Evolutionary conservation across 108 stramenopile genomes (phyloP), one percentile per base, ranked within the genome.

Genomic region (Mayamaea pseudoterrestris): DNA sequence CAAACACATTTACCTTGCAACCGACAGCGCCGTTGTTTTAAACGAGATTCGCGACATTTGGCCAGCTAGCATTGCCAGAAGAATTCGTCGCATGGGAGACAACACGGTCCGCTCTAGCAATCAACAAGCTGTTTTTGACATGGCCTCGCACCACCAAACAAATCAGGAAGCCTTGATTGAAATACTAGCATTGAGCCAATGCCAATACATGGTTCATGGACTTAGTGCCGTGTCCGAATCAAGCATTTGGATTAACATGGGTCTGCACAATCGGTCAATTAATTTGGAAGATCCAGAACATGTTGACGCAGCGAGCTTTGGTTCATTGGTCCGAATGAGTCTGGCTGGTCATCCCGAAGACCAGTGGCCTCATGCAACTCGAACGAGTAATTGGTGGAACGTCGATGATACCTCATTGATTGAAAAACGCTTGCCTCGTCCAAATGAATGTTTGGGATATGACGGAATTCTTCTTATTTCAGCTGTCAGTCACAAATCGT

Each of bases 121-220:
- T 41, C 11, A 41, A 12, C 41, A 62, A 29, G 71, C 71, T 6
- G 65, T 66, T 13, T 73, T 73, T 57, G 73, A 74, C 35, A 55
- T 69, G 44, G 64, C 45, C 12, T 49, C 55, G 2, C 11, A 18
- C 14, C 69, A 76, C 55, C 61, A 44, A 8, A 76, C 69, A n/a
- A 76, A 76, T 42, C 40, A 30, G 12, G 69, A 71, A 48, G 62
- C 59, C 35, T 52, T 76, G 22, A 47, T 63, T 20, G 75, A 76
- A 40, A 66, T 69, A 25, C 14, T 57, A 22, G 69, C 75, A 9
- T 43, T 76, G 59, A 30, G 66, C 21, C 53, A 71, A 20, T 76
- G 75, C 44, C 58, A 64, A 29, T 71, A 61, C 39, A 50, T 71
- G 47, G 39, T 76, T n/a, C 75, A 76, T 44, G 75, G 75, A n/a